A percentile compares a stretch with the other conserved stretches of the same genome.
phyloP scores from a whole-genome alignment of 1,139 yeast genomes.

The Blastobotrys serpentis region DNA sequence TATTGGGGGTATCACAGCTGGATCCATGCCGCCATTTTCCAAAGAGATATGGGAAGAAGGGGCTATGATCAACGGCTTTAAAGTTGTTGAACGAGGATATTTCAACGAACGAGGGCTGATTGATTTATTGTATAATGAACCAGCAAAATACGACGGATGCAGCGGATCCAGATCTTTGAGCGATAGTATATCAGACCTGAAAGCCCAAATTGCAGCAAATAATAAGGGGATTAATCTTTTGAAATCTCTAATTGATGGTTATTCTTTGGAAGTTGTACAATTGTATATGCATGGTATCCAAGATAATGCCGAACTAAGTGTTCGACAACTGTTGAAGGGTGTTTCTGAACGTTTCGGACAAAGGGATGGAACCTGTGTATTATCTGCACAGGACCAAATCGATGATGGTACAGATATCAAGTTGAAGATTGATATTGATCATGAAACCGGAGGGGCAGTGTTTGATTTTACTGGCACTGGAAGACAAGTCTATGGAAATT shows the following conservation, averaged over 20 bases:
- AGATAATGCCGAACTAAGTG: slow-evolving; percentile 58
- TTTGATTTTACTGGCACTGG: slow-evolving; percentile 65
- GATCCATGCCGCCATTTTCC: slow-evolving; percentile 65
- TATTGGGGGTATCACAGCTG: slow-evolving; percentile 65
- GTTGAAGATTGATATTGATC: slow-evolving; percentile 47
- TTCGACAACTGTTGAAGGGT: slow-evolving; percentile 45
- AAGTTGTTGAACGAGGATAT: slow-evolving; percentile 53
- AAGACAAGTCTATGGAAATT: slow-evolving; percentile 57
- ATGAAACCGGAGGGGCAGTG: slow-evolving; percentile 47
- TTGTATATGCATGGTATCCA: slow-evolving; percentile 62
- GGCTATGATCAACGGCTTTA: slow-evolving; percentile 56
- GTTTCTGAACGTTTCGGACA: slow-evolving; percentile 39
- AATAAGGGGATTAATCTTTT: slow-evolving; percentile 59
- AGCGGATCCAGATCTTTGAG: slow-evolving; percentile 59
- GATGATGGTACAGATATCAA: slow-evolving; percentile 61
- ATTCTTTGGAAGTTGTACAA: slow-evolving; percentile 51
- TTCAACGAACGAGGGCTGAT: slow-evolving; percentile 55
- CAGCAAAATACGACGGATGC: slow-evolving; percentile 55
- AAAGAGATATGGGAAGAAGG: slow-evolving; percentile 64
- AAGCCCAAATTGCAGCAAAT: slow-evolving; percentile 68
- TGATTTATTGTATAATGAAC: slow-evolving; percentile 50
- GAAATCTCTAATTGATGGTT: slow-evolving; percentile 49
- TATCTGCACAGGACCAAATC: slow-evolving; percentile 53
- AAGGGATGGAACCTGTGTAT: slow-evolving; percentile 24
- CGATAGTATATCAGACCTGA: slow-evolving; percentile 61